These are phyloP conservation scores for Blastobotrys robertii DNA, from an alignment of 805 yeast genomes.

Conservation along the genomic window DNA sequence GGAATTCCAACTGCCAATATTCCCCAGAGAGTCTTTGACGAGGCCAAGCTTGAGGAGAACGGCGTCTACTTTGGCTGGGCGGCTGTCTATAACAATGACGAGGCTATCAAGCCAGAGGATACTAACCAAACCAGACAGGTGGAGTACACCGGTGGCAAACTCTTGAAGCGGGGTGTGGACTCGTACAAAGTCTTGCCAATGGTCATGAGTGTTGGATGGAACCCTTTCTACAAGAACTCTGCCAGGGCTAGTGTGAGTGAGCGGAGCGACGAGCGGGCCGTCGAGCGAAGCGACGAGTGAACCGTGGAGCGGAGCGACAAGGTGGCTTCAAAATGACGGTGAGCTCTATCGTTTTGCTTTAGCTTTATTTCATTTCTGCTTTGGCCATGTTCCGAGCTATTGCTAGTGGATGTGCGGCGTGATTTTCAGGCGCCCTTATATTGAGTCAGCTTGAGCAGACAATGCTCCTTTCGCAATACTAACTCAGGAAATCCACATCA, in stretches of 20 bases:
- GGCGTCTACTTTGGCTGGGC: constrained; percentile 92
- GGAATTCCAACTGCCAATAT: constrained; percentile 96
- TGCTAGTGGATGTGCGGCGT: too few species aligned
- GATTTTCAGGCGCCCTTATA: too few species aligned
- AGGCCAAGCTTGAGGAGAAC: constrained; percentile 33
- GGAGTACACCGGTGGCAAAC: constrained; percentile 52
- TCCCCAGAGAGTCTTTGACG: constrained; percentile 43
- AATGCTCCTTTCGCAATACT: too few species aligned
- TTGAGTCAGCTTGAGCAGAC: too few species aligned
- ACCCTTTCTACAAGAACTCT: constrained; percentile 75
- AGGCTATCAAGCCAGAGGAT: constrained; percentile 15
- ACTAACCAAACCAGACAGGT: constrained; percentile 25
- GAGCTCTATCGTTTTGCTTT: too few species aligned
- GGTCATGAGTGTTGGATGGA: constrained; percentile 95
- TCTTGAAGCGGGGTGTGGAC: constrained; percentile 31
- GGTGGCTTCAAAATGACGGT: too few species aligned
- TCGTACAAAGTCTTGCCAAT: constrained; percentile 52
- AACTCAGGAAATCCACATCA: constrained; percentile 51
- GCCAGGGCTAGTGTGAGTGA: constrained; percentile 11
- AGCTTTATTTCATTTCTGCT: too few species aligned
- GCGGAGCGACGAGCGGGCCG: not conserved
- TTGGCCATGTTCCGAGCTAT: too few species aligned
- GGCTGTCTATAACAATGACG: constrained; percentile 23
- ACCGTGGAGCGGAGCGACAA: too few species aligned
- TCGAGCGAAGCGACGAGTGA: not conserved